Evolutionary conservation across 1,139 yeast genomes (phyloP), one percentile per base, ranked within the genome.

Genomic region (Pichia sp.): DNA sequence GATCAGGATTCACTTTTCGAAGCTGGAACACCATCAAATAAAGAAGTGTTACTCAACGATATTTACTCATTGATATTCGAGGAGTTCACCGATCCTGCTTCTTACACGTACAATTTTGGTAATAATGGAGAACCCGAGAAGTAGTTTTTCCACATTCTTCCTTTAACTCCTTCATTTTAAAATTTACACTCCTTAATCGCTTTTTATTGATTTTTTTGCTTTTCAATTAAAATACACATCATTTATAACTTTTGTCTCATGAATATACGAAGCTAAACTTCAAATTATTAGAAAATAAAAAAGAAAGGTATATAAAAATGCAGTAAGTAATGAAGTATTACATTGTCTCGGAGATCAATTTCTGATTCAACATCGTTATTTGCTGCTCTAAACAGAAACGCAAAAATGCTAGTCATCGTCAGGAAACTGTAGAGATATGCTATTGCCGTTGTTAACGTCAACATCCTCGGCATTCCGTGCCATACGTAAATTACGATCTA

Each of bases 31-130:
- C 23, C 43, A n/a, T 47, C 49, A n/a, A 61, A 64, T 25, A 64
- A 64, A 40, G 63, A 59, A 47, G 69, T 64, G 39, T 58, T 65
- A 6, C 54, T 66, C 30, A 66, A 61, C 42, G 73, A 70, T 55
- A 66, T 70, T 44, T 71, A 70, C 49, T 65, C 71, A 1, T 51
- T 70, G 55, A 67, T 70, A 8, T 70, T 71, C 60, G 70, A 67
- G 54, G 74, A 70, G 46, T 66, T 65, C 44, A 61, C 69, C 34
- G 71, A 67, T 55, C 70, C 70, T 8, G 56, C 43, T 2, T 41
- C 49, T 4, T 41, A 44, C n/a, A 26, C 36, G 16, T 31, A 40
- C 7, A 49, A 49, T 44, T 46, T 41, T 16, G 43, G 26, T 22
- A 16, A 8, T 21, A 30, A 25, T 30, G 44, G n/a, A 22, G 43